Base-by-base conservation (phyloP, 2,329 filamentous ascomycete species). In the Pseudogymnoascus verrucosus region DNA sequence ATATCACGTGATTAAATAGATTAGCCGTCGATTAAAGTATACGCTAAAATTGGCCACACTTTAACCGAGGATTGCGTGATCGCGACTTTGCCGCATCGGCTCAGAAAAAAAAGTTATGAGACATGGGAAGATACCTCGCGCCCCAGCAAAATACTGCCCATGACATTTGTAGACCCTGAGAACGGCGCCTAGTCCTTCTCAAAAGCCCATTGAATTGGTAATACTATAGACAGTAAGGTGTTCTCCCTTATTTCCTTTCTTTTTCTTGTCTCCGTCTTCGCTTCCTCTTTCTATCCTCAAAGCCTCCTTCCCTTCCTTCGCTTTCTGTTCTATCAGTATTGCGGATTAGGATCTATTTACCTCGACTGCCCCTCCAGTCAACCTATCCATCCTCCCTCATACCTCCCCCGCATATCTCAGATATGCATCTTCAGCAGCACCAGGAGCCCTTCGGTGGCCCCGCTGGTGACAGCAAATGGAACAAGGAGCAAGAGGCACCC, bases 381-480 rank as follows among this genome's bases (percentile, higher is more conserved):
- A 51, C 23, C 51, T 54, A 54, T 57, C 51, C 26, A 19, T 57
- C 51, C 10, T 28, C n/a, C 60, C 60, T 51, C 23, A 40, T 51
- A 28, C 23, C 34, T 19, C 60, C 37, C 12, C 31, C 36, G 19
- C 37, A 51, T 4, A 5, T 12, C 60, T 28, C 21, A 47, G 60
- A 21, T 59, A 61, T 65, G 19, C 44, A 61, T 63, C 39, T 37
- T 28, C 14, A 60, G 19, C 39, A 63, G 37, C 10, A 57, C 16
- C 47, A 74, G 69, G 64, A 69, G 61, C 70, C 71, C 34, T 64
- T 66, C 21, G 71, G 71, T 57, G 67, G 65, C 40, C 66, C 69
- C 47, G 65, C 65, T 7, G 69, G 71, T 12, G 40, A 66, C 2
- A 72, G 70, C 65, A 71, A 64, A 26, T 74, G 72, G 71, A 73